Conservation (phyloP, 1,284 basidiomycete species). For the Cryptococcus sp. region DNA sequence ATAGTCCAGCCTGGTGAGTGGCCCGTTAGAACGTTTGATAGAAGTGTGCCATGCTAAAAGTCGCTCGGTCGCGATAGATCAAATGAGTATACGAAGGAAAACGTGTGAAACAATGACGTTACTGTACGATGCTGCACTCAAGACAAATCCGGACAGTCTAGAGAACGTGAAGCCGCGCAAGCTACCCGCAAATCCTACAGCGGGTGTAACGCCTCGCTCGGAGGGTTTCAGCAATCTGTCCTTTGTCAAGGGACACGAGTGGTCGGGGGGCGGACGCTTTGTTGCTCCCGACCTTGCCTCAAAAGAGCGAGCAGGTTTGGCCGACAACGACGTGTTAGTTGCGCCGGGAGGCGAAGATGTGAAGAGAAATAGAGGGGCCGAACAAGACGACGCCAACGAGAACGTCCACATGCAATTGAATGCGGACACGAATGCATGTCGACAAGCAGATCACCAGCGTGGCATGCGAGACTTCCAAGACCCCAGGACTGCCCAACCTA, state of each 20-base stretch:
- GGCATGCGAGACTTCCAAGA: too few relatives aligned
- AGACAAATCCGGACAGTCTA: slow-evolving; percentile 55
- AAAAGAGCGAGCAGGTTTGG: slow-evolving; percentile 43
- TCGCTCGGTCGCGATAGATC: slow-evolving; percentile 63
- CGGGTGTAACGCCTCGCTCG: slow-evolving; percentile 52
- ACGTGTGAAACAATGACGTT: slow-evolving; percentile 78
- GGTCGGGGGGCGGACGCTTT: slow-evolving; percentile 82
- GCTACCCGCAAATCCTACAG: slow-evolving; percentile 53
- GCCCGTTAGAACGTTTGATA: background rate
- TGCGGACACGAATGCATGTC: background rate
- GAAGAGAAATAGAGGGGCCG: background rate
- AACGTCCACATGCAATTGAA: background rate
- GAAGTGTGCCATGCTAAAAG: background rate
- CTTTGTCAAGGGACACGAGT: slow-evolving; percentile 47
- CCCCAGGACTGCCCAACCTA: too few relatives aligned
- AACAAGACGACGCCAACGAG: background rate
- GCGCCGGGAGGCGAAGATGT: slow-evolving; percentile 14
- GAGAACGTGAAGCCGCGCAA: slow-evolving; percentile 28
- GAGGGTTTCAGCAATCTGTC: slow-evolving; percentile 32
- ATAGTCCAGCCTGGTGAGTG: slow-evolving; percentile 50
- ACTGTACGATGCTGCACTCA: slow-evolving; percentile 85
- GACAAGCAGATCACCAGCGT: too few relatives aligned
- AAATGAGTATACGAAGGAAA: slow-evolving; percentile 88
- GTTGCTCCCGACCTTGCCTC: slow-evolving; percentile 57
- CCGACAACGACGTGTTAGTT: slow-evolving; percentile 19